Base-by-base conservation (phyloP, 2,329 filamentous ascomycete species). In the Apiospora aurea region DNA sequence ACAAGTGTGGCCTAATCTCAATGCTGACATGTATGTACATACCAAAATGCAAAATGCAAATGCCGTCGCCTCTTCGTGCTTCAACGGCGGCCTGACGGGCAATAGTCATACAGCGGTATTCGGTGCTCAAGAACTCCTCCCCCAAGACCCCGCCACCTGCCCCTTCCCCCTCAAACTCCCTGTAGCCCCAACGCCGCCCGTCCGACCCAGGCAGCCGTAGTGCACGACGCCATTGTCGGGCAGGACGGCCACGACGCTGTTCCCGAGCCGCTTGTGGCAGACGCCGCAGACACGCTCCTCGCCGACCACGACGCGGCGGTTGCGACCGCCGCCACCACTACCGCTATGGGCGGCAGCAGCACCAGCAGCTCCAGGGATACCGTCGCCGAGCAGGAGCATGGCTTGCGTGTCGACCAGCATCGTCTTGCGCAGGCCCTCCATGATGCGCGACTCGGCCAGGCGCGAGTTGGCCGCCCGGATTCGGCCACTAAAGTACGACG, bases 241-340 rank as follows among this genome's bases (percentile, higher is more conserved):
- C 82, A 96, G 88, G 16, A 98, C 95, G 53, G 95, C 92, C 73
- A 98, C 93, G 24, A 97, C 96, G 81, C 93, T 97, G 1, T 94
- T 93, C 1, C 95, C 96, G 75, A 99, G 89, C 75, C 96, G 87
- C 86, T 98, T 98, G 82, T 97, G 93, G 80, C 96, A 99, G 21
- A 97, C 94, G 16, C 93, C 92, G 80, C 96, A 99, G 71, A 97
- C 92, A 69, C 94, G 87, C 79, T 98, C 96, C 77, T 99, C 96
- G 13, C 89, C 90, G 69, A 99, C 91, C 26, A 94, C 90, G 14
- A 98, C 95, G 75, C 94, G 88, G 70, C 88, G 82, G 76, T 88
- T 90, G 70, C 86, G 84, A 14, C 87, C 88, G 11, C 38, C 64
- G 24, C 64, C 64, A 73, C 88, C 87, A 0, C 86, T 87, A 38